Percentiles rank a stretch among this genome's conserved stretches.
phyloP scores from a whole-genome alignment of 2,329 filamentous ascomycete genomes.

The Fusarium transvaalense region DNA sequence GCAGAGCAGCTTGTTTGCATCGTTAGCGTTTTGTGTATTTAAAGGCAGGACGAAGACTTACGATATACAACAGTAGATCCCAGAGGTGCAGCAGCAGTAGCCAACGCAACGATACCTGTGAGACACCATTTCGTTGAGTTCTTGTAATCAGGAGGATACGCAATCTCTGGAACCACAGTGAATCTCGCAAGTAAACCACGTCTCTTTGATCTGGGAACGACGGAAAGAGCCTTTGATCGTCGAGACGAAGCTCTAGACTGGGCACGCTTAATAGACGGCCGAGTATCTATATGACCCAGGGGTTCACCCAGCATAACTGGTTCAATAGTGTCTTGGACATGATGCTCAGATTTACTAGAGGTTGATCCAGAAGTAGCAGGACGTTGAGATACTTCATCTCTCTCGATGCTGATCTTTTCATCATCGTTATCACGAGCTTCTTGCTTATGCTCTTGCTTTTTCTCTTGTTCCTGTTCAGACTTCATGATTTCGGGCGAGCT shows the following conservation, averaged over 20 bases:
- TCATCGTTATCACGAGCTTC: constrained; percentile 2
- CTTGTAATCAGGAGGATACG: constrained; percentile 79
- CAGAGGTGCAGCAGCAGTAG: constrained; percentile 82
- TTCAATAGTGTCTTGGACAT: constrained; percentile 36
- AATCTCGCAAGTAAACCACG: constrained; percentile 80
- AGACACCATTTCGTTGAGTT: constrained; percentile 86
- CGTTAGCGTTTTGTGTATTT: constrained; percentile 10
- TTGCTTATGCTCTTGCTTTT: constrained; percentile 1
- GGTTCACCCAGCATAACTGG: constrained; percentile 42
- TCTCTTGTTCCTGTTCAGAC: constrained; percentile 5
- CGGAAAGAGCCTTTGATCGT: constrained; percentile 52
- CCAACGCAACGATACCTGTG: constrained; percentile 81
- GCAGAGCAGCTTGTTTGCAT: constrained; percentile 70
- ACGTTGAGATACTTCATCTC: constrained; percentile 19
- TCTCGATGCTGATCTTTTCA: constrained; percentile 37
- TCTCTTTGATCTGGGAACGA: constrained; percentile 64
- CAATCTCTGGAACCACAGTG: constrained; percentile 81
- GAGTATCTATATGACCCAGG: constrained; percentile 42
- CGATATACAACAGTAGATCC: constrained; percentile 88
- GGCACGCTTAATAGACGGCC: constrained; percentile 34
- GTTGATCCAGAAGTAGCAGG: constrained; percentile 30
- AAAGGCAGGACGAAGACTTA: constrained; percentile 57
- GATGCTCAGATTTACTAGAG: constrained; percentile 30
- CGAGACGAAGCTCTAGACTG: constrained; percentile 56
- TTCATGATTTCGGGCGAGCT: constrained; percentile 29